phyloP scores from a whole-genome alignment of 129 eudicot species.

The Saussurea involucrata region DNA sequence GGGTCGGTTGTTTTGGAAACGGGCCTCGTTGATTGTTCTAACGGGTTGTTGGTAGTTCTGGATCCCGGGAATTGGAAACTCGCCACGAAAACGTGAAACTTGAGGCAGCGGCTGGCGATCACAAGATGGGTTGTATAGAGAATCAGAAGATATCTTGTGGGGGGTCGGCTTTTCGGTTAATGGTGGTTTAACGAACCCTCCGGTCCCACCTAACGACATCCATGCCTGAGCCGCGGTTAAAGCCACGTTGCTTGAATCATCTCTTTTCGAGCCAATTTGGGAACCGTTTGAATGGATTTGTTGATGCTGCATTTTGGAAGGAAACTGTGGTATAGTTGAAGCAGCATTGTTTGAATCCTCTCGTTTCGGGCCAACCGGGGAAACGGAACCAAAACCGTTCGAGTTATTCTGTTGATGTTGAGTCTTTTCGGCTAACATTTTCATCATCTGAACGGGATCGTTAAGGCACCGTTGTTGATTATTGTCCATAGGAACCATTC shows the following conservation, averaged over 20 bases:
- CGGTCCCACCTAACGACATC: constrained; percentile 91
- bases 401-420: constrained; percentile 51
- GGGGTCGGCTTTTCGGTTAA: constrained; percentile 32
- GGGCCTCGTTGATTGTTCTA: constrained; percentile 47
- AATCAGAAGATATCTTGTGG: constrained; percentile 42
- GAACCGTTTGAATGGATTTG: not conserved
- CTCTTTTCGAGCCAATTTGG: constrained; percentile 23
- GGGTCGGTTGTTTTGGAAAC: constrained; percentile 45
- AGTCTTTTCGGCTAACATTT: constrained; percentile 56
- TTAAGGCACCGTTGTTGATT: constrained; percentile 58
- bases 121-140: constrained; percentile 35
- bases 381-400: constrained; percentile 16
- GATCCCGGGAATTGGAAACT: constrained; percentile 35
- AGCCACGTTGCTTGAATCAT: constrained; percentile 57
- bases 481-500: constrained; percentile 9
- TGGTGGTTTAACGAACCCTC: constrained; percentile 45
- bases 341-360: constrained; percentile 17
- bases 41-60: constrained; percentile 26
- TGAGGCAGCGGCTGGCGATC: constrained; percentile 57
- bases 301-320: constrained; percentile 15
- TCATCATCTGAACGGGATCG: constrained; percentile 92
- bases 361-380: not conserved
- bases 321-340: constrained; percentile 8
- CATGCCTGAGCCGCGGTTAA: constrained; percentile 81
- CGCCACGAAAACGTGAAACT: constrained; percentile 60